phyloP scores from a whole-genome alignment of 441 rosid genomes.

The Eutrema salsugineum region DNA sequence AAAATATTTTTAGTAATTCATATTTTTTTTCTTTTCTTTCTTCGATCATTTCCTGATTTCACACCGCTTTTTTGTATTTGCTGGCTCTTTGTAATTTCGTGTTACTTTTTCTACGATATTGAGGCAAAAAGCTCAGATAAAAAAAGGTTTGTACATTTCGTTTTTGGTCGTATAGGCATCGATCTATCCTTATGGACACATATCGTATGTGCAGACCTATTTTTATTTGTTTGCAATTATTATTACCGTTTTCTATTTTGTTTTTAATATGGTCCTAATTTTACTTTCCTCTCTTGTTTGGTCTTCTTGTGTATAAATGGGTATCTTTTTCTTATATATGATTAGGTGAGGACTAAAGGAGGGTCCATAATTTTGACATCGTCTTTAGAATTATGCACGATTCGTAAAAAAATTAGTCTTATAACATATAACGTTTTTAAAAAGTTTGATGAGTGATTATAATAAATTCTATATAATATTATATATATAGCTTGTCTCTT shows the following conservation, averaged over 20 bases:
- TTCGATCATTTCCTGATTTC: conserved; percentile 23
- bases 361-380: neutral
- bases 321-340: neutral
- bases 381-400: conserved; percentile 7
- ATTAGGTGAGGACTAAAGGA: neutral
- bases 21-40: conserved; percentile 14
- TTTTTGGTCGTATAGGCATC: conserved; percentile 18
- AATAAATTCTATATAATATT: neutral
- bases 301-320: neutral
- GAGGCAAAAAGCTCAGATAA: conserved; percentile 58
- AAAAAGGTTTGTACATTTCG: conserved; percentile 13
- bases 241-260: neutral
- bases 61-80: conserved; percentile 18
- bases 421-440: neutral
- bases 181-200: conserved; percentile 22
- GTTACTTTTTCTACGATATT: conserved; percentile 48
- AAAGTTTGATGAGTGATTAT: neutral
- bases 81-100: conserved; percentile 18
- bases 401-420: neutral
- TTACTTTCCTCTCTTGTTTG: neutral
- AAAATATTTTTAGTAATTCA: neutral
- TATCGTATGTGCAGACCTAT: neutral
- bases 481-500: neutral
- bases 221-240: conserved; percentile 6
- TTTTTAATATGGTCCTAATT: neutral